Percentiles rank a stretch among this genome's conserved stretches.
These are phyloP conservation scores for Salvia hispanica DNA, from an alignment of 257 asterid genomes.

Conservation along the genomic window DNA sequence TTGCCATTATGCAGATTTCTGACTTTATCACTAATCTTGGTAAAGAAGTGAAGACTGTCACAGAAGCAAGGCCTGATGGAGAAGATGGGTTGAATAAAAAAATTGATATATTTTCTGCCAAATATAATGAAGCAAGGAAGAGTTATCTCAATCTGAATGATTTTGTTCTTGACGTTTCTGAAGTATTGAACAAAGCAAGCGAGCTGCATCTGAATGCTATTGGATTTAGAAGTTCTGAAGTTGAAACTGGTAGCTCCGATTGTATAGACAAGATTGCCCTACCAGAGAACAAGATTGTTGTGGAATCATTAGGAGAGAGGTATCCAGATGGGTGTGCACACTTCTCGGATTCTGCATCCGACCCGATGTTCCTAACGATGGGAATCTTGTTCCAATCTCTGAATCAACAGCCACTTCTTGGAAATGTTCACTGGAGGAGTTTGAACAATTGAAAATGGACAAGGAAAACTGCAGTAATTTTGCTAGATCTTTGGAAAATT, in stretches of 20 bases:
- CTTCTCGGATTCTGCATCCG: slow-evolving; percentile 77
- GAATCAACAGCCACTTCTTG: slow-evolving; percentile 64
- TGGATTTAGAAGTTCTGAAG: slow-evolving; percentile 68
- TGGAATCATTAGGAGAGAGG: slow-evolving; percentile 52
- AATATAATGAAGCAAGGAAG: slow-evolving; percentile 51
- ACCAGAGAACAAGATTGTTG: slow-evolving; percentile 70
- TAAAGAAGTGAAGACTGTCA: slow-evolving; percentile 64
- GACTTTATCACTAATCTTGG: slow-evolving; percentile 68
- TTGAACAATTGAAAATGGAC: slow-evolving; percentile 77
- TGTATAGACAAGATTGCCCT: slow-evolving; percentile 90
- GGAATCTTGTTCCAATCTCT: slow-evolving; percentile 76
- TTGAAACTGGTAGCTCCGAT: slow-evolving; percentile 69
- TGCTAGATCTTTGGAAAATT: slow-evolving; percentile 52
- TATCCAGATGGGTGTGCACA: slow-evolving; percentile 59
- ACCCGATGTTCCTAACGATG: slow-evolving; percentile 75
- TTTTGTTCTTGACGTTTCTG: slow-evolving; percentile 74
- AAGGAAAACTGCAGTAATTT: slow-evolving; percentile 67
- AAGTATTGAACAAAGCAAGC: slow-evolving; percentile 61
- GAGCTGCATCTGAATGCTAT: slow-evolving; percentile 70
- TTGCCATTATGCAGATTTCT: slow-evolving; percentile 64
- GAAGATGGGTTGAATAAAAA: slow-evolving; percentile 53
- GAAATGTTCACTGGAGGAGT: slow-evolving; percentile 86
- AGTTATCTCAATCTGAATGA: slow-evolving; percentile 44
- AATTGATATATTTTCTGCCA: slow-evolving; percentile 55
- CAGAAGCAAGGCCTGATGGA: slow-evolving; percentile 55